phyloP scores from a whole-genome alignment of 1,284 basidiomycete genomes.

The Kwoniella shivajii region DNA sequence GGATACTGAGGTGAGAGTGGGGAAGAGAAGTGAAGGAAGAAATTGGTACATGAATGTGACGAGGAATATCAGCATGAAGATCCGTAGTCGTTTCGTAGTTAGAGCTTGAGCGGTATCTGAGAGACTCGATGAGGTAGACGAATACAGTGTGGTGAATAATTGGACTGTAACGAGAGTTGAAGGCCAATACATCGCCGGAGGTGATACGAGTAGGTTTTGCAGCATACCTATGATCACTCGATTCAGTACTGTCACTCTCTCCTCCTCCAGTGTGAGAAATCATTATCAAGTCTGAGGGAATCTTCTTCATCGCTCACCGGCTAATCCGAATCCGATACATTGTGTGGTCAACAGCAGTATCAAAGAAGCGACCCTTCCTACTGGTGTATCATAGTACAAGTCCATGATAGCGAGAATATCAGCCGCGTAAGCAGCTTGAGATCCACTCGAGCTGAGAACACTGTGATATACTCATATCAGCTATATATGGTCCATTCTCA shows the following conservation, averaged over 20 bases:
- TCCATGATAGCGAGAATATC: slow-evolving; percentile 57
- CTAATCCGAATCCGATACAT: slow-evolving; percentile 60
- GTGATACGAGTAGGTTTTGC: slow-evolving; percentile 51
- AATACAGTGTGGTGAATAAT: slow-evolving; percentile 59
- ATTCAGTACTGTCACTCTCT: too few species aligned
- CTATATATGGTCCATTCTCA: too few species aligned
- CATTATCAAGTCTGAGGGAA: not conserved
- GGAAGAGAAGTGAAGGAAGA: slow-evolving; percentile 57
- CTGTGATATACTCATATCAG: slow-evolving; percentile 33
- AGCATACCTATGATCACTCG: slow-evolving; percentile 40
- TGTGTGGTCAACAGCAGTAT: slow-evolving; percentile 61
- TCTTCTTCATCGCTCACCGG: slow-evolving; percentile 45
- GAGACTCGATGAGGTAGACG: slow-evolving; percentile 28
- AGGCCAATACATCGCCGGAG: slow-evolving; percentile 56
- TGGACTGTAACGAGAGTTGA: slow-evolving; percentile 57
- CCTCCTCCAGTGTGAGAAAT: not conserved
- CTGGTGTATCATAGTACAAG: slow-evolving; percentile 54
- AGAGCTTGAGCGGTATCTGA: slow-evolving; percentile 31
- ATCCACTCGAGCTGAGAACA: slow-evolving; percentile 57
- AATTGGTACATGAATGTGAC: slow-evolving; percentile 56
- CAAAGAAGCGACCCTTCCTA: slow-evolving; percentile 54
- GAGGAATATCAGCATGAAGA: slow-evolving; percentile 56
- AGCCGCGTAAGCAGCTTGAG: slow-evolving; percentile 53
- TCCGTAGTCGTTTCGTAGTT: slow-evolving; percentile 51
- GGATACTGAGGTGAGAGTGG: slow-evolving; percentile 57